phyloP scores from a whole-genome alignment of 805 yeast genomes.

The Yarrowia osloensis region DNA sequence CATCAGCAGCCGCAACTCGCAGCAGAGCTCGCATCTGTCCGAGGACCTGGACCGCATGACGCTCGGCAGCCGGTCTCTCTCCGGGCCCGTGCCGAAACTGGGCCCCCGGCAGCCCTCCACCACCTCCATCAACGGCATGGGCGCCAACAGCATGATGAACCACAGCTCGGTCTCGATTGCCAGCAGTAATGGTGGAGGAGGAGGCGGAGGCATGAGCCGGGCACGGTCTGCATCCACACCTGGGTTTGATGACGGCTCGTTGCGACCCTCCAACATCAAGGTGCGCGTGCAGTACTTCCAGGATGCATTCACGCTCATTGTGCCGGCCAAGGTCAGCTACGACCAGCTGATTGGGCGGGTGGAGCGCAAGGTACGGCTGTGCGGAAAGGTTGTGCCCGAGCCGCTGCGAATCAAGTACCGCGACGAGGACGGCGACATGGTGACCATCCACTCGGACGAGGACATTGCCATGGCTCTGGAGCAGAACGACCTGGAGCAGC shows the following conservation, averaged over 20 bases:
- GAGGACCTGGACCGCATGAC: conserved; percentile 32
- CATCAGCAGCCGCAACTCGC: conserved; percentile 22
- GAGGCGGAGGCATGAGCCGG: conserved; percentile 10
- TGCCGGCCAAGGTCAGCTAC: conserved; percentile 55
- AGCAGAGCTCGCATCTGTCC: conserved; percentile 28
- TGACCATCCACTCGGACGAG: conserved; percentile 79
- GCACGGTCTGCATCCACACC: conserved; percentile 33
- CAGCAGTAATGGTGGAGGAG: conserved; percentile 8
- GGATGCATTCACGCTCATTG: conserved; percentile 62
- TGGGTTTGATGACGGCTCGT: background rate
- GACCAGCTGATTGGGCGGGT: conserved; percentile 59
- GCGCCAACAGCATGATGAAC: background rate
- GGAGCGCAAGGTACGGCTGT: conserved; percentile 55
- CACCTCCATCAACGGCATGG: conserved; percentile 13
- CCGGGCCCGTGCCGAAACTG: conserved; percentile 22
- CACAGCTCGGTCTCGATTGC: conserved; percentile 29
- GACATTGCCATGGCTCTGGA: conserved; percentile 88
- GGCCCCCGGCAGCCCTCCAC: conserved; percentile 12
- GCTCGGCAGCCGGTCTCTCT: conserved; percentile 5
- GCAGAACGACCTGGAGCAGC: conserved; percentile 24
- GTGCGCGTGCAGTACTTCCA: conserved; percentile 43
- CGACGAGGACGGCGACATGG: conserved; percentile 96
- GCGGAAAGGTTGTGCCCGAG: conserved; percentile 49
- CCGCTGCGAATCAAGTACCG: conserved; percentile 68
- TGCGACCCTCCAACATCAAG: conserved; percentile 37